phyloP scores from a whole-genome alignment of 2,329 filamentous ascomycete species.

The Blastomyces percursus region DNA sequence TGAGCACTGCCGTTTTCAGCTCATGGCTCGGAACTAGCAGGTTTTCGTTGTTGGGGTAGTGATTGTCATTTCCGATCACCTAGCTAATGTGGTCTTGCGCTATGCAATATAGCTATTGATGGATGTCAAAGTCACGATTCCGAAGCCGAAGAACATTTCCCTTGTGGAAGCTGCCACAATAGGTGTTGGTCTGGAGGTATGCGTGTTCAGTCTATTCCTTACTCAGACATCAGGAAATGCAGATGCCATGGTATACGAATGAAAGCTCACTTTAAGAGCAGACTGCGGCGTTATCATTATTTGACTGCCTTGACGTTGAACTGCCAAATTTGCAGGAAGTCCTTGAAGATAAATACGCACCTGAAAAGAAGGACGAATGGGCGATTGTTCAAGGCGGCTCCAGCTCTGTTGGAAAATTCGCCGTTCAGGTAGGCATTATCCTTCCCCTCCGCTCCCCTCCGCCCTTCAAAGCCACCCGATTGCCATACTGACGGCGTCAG shows the following conservation, averaged over 20 bases:
- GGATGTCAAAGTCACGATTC: constrained; percentile 21
- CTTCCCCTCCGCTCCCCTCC: no score
- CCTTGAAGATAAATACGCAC: constrained; percentile 11
- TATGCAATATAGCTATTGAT: constrained; percentile 19
- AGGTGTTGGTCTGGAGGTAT: constrained; percentile 17
- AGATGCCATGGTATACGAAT: background rate
- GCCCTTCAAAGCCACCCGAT: background rate
- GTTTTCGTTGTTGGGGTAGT: background rate
- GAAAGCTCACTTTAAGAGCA: constrained; percentile 7
- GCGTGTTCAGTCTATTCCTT: constrained; percentile 11
- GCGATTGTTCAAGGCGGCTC: constrained; percentile 25
- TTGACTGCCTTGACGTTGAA: constrained; percentile 16
- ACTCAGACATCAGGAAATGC: background rate
- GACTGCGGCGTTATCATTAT: constrained; percentile 19
- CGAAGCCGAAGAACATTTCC: constrained; percentile 22
- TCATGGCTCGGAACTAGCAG: background rate
- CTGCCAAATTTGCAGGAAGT: constrained; percentile 16
- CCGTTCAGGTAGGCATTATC: constrained; percentile 15
- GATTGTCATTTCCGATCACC: background rate
- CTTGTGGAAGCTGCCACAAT: constrained; percentile 22
- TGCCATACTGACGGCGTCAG: background rate
- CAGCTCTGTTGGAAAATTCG: constrained; percentile 24
- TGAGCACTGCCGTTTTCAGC: background rate
- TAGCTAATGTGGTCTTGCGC: constrained; percentile 2
- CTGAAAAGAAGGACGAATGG: constrained; percentile 18